Evolutionary conservation across 1,284 basidiomycete genomes (phyloP), one percentile per base, ranked within the genome.

Genomic region (Leccinum colubrinum): DNA sequence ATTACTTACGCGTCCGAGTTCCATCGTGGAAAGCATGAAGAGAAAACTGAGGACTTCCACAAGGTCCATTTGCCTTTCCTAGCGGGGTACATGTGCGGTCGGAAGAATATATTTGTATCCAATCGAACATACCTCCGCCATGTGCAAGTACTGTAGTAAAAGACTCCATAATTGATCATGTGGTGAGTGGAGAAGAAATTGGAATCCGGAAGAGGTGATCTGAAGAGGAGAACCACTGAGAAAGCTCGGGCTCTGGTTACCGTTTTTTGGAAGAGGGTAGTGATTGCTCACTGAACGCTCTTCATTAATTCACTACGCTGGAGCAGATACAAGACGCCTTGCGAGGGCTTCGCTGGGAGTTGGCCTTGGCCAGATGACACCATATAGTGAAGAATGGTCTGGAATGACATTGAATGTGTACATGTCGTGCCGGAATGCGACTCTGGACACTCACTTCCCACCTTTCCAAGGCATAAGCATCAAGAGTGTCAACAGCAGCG

Each of bases 131-230:
- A 93, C 93, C 79, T 93, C 90, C 22, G 88, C 86, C 79, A 93
- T 85, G 66, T 86, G 83, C 56, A 96, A 78, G 75, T 98, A 99
- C 69, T 95, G 93, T 50, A 98, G 82, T 59, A 99, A 79, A 48
- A 99, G 81, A 72, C 95, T 93, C 97, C 97, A 99, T n/a, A 99
- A 79, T 74, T 99, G 97, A 17, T 91, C 93, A 72, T 98, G 94
- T n/a, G 97, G 91, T 51, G 97, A 91, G 73, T 98, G 92, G 22
- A 99, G 83, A 59, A 99, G 83, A 74, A 99, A 99, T 72, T 98
- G 97, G 74, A 99, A 99, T 9, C 97, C 97, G 50, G 88, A 83
- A 11, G 95, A 97, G 11, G 96, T 98, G 75, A 99, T 99, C 66
- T 90, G 88, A 60, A 88, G 79, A 73, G 81, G 68, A 69, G 80